Base-by-base conservation (phyloP, 371 early-diverging fungal genomes). In the Capillidium rhysosporum region DNA sequence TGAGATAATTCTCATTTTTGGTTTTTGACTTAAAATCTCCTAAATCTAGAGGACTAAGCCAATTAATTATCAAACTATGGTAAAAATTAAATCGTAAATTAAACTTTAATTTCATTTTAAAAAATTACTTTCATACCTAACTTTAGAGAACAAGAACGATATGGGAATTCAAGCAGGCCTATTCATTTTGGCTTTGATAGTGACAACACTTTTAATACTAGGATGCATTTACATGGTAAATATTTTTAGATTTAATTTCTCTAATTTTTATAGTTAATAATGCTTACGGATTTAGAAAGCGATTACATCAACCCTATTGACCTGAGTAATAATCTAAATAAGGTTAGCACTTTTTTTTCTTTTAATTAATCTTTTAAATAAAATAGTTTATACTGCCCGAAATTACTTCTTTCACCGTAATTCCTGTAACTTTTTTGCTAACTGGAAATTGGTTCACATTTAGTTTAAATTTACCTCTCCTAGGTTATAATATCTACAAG, bases 291-390 rank as follows among this genome's bases (percentile, higher is more conserved):
- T 53, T 28, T 57, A 18, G 58, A 57, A 46, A 25, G 47, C 23
- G 96, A 95, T 60, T 95, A 91, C 69, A 87, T 95, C 69, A 95
- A 95, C 69, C 96, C 96, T 14, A 92, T 95, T 62, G 96, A 95
- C 65, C 77, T 95, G 48, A 91, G 92, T 72, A 85, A 83, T 69
- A 88, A 82, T 62, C 71, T 95, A 57, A 95, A 95, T 66, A 86
- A 82, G 75, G 91, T 86, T 72, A 55, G 2, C n/a, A n/a, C n/a
- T n/a, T n/a, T n/a, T 20, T 2, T 16, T 52, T 4, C 40, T 40
- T 2, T 18, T 18, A 5, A 5, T 2, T n/a, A 53, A 28, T 25
- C 7, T 1, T 21, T 16, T 53, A 10, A 53, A 29, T 2, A 1
- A 10, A 16, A 24, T 26, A 53, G 54, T 53, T 28, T 40, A 53